phyloP scores from a whole-genome alignment of 163 green algal species.

The Prototheca wickerhamii region DNA sequence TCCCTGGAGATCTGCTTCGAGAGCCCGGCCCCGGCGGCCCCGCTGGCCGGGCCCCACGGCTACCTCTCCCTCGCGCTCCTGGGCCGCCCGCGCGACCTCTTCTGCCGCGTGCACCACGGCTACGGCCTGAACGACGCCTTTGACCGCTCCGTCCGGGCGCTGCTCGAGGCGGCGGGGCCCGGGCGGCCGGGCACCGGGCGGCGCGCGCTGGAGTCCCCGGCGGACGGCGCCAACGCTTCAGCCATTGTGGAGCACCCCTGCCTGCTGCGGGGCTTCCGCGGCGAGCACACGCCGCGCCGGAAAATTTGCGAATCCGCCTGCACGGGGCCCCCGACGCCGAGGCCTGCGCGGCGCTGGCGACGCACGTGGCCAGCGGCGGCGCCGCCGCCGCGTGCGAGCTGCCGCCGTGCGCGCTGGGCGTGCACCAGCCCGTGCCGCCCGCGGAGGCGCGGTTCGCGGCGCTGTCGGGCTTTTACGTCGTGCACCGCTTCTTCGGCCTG shows the following conservation, averaged over 20 bases:
- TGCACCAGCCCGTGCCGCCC: conserved; percentile 33
- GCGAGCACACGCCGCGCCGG: conserved; percentile 29
- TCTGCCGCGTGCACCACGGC: conserved; percentile 39
- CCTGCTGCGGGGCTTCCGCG: conserved; percentile 45
- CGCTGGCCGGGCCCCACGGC: not conserved
- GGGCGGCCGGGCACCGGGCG: conserved; percentile 1
- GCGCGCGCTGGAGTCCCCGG: not conserved
- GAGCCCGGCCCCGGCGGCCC: not conserved
- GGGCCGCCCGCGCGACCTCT: conserved; percentile 39
- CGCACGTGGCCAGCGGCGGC: conserved; percentile 31
- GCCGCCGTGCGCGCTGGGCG: conserved; percentile 44
- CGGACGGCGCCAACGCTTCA: not conserved
- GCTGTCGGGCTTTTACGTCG: conserved; percentile 41
- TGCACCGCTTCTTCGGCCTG: conserved; percentile 41
- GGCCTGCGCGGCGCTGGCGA: conserved; percentile 36
- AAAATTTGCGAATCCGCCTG: conserved; percentile 25
- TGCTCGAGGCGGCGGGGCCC: conserved; percentile 29
- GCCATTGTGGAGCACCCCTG: conserved; percentile 46
- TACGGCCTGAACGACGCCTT: conserved; percentile 78
- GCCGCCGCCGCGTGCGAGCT: conserved; percentile 12
- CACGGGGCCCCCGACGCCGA: conserved; percentile 34
- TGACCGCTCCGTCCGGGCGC: conserved; percentile 47
- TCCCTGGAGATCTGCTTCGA: conserved; percentile 68
- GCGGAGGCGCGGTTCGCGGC: conserved; percentile 10
- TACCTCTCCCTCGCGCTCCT: conserved; percentile 25